These are phyloP conservation scores for Alternaria gaisen DNA, from an alignment of 2,329 filamentous ascomycete genomes.

Conservation along the genomic window DNA sequence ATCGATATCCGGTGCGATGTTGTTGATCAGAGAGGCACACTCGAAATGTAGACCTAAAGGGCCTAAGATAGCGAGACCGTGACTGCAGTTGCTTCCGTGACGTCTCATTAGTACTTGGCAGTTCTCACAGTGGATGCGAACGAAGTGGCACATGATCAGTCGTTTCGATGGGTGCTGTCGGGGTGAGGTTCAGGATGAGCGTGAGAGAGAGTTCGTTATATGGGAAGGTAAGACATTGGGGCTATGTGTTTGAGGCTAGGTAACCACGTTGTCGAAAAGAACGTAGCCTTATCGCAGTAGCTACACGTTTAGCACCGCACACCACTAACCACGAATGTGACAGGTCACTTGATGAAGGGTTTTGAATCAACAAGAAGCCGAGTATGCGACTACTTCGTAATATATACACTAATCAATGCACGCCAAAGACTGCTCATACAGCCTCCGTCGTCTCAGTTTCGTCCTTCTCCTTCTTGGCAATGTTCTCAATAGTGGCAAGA, in stretches of 20 bases:
- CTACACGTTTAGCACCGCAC: not conserved
- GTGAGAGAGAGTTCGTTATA: not conserved
- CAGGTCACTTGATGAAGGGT: not conserved
- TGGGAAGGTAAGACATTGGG: not conserved
- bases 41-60: not conserved
- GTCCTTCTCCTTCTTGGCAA: conserved; percentile 30
- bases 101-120: not conserved
- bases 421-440: not conserved
- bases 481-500: conserved; percentile 31
- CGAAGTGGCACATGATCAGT: not conserved
- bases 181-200: not conserved
- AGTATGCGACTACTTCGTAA: not conserved
- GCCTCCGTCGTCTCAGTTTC: conserved; percentile 14
- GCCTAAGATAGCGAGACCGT: not conserved
- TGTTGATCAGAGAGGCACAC: not conserved
- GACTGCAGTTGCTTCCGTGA: not conserved
- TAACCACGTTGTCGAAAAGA: not conserved
- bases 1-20: not conserved
- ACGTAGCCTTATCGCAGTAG: not conserved
- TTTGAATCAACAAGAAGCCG: not conserved
- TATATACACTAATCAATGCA: no score
- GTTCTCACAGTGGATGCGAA: not conserved
- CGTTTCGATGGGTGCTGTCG: not conserved
- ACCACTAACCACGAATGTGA: not conserved
- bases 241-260: not conserved